phyloP scores from a whole-genome alignment of 306 rosid genomes.

The Castanea sativa region DNA sequence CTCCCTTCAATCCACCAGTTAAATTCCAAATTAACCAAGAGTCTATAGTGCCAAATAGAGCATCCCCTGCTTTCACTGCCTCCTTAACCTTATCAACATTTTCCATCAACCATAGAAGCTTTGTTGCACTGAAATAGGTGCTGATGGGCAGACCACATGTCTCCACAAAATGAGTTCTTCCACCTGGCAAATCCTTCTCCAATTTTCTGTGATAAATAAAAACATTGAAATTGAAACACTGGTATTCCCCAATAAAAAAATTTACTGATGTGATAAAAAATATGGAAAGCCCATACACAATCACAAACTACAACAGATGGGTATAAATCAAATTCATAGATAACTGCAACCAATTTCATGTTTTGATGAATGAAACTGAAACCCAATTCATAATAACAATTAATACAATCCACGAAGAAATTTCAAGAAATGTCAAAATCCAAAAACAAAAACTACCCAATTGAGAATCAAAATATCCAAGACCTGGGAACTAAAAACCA shows the following conservation, averaged over 20 bases:
- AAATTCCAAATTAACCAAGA: constrained; percentile 92
- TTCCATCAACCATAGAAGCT: constrained; percentile 82
- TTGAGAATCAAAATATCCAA: neutral
- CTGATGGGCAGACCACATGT: constrained; percentile 86
- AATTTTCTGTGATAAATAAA: constrained; percentile 47
- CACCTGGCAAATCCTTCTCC: constrained; percentile 78
- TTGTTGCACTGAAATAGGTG: constrained; percentile 81
- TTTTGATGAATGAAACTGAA: neutral
- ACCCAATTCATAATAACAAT: neutral
- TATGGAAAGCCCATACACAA: neutral
- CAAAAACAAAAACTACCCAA: neutral
- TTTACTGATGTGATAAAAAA: too few species aligned
- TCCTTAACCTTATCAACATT: constrained; percentile 61
- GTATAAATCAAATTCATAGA: neutral
- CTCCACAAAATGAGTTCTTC: constrained; percentile 69
- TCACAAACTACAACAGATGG: neutral
- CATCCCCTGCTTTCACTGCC: constrained; percentile 64
- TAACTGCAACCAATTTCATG: neutral
- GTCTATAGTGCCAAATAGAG: constrained; percentile 82
- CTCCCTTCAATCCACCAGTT: constrained; percentile 71
- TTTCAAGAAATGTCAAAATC: too few species aligned
- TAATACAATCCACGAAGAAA: too few species aligned
- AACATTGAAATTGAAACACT: neutral
- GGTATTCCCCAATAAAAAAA: neutral
- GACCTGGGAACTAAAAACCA: neutral